Base-by-base conservation (phyloP, 257 asterid species). In the Echites panduratus region DNA sequence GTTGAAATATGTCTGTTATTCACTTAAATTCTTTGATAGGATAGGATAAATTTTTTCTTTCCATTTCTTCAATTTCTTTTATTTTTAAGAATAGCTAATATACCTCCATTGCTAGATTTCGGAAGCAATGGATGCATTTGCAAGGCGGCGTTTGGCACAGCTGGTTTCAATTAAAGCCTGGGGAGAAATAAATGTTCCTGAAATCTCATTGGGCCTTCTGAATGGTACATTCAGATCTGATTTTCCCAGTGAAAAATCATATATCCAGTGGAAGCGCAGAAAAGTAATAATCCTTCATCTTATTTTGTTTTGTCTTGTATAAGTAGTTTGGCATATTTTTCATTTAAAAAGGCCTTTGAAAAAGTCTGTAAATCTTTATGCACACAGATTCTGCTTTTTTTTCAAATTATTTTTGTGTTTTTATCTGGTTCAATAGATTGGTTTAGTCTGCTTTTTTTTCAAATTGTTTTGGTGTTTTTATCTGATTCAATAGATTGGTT, bases 241-340 rank as follows among this genome's bases (percentile, higher is more conserved):
- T 79, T 92, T 94, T 73, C 84, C 84, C 61, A 89, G 83, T 71
- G 93, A 84, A 74, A 91, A 90, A 78, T 77, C 89, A 12, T 91
- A 89, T 84, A 82, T 78, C 74, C 85, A 91, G 58, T 94, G 99
- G 99, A 87, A 85, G 84, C 82, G 71, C 77, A 87, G 99, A 90
- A 97, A 89, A 68, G 99, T 94, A 91, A 79, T 72, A 41, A 54
- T 40, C 56, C 49, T 64, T 9, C 27, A 64, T 41, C 49, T 9
- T 16, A 17, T 19, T 35, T 40, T 64, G 8, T n/a, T 38, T 64
- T 5, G 49, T 63, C 22, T 48, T 20, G 49, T 9, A 64, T 38
- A 38, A 38, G 16, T 9, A 32, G 22, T 38, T 64, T n/a, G 38
- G 29, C 26, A 35, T 35, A 19, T 64, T 64, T 59, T 35, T 16